Base-by-base conservation (phyloP, 768 basidiomycete genomes). In the Coprinopsis cinerea region DNA sequence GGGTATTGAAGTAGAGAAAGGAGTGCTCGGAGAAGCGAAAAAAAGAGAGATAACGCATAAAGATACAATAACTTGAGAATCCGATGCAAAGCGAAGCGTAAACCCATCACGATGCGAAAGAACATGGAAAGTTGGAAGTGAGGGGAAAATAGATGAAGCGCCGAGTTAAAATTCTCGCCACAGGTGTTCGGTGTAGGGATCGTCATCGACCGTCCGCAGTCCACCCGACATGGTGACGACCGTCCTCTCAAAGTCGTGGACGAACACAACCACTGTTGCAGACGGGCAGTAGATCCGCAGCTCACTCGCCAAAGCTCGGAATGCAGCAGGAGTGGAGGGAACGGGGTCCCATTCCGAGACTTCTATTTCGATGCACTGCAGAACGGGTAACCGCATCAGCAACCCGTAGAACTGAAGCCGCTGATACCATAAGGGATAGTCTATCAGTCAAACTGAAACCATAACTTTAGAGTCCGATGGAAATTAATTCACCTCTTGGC, bases 331-430 rank as follows among this genome's bases (percentile, higher is more conserved):
- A 25, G 76, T 66, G 13, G 70, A 61, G 7, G 80, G 83, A 6
- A 76, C 62, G 7, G 83, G 84, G 3, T 73, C 71, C 84, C 84
- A 87, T 44, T 78, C 76, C 17, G 78, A 78, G 23, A 85, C 70
- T 35, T 85, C 84, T 4, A 85, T 66, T 55, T 85, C 84, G 42
- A 82, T 59, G 54, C 77, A 81, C 52, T 72, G 68, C 11, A 85
- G 68, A 11, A 61, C 65, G 1, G 67, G 67, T 22, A 85, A 67
- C 23, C 67, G 74, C 69, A 78, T 77, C 49, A 85, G 68, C 24
- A 77, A 64, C 3, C 76, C 79, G 53, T 85, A 85, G 59, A 85
- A 79, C 26, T 67, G 64, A 32, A 87, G 72, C 23, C 83, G 75
- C 84, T 85, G 51, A 17, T 35, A 9, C 36, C 36, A 39, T 11